phyloP scores from a whole-genome alignment of 1,284 basidiomycete genomes.

The Calocybe gambosa region DNA sequence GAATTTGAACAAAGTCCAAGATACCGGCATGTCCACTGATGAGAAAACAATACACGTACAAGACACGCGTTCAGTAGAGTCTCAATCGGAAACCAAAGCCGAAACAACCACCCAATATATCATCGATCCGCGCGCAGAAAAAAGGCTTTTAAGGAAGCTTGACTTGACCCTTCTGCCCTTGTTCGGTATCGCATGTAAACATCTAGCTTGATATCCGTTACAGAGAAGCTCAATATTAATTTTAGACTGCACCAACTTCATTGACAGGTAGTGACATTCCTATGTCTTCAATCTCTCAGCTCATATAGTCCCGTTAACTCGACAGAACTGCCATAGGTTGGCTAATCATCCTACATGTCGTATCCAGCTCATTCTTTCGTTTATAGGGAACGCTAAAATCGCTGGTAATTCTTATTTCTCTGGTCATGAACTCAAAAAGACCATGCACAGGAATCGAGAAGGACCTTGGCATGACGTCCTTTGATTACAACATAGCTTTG shows the following conservation, averaged over 20 bases:
- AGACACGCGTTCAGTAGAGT: background rate
- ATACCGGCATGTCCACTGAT: background rate
- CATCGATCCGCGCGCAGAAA: constrained; percentile 25
- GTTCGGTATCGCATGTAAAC: constrained; percentile 36
- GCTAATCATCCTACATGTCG: background rate
- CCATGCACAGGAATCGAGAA: constrained; percentile 32
- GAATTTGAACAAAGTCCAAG: background rate
- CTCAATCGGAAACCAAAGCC: background rate
- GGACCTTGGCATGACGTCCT: constrained; percentile 37
- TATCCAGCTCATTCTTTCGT: background rate
- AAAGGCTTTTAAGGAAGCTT: constrained; percentile 29
- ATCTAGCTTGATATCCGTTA: background rate
- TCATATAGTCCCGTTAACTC: background rate
- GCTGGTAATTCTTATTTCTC: constrained; percentile 24
- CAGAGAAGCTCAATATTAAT: background rate
- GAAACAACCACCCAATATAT: background rate
- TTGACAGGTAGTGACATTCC: constrained; percentile 25
- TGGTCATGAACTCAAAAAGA: background rate
- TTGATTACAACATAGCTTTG: constrained; percentile 37
- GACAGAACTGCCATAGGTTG: constrained; percentile 18
- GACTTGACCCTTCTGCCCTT: constrained; percentile 32
- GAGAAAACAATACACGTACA: background rate
- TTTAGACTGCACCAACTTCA: constrained; percentile 27
- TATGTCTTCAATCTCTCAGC: background rate
- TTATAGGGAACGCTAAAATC: constrained; percentile 34